Conservation (phyloP, 805 yeast species). For the Candida endomychidarum region DNA sequence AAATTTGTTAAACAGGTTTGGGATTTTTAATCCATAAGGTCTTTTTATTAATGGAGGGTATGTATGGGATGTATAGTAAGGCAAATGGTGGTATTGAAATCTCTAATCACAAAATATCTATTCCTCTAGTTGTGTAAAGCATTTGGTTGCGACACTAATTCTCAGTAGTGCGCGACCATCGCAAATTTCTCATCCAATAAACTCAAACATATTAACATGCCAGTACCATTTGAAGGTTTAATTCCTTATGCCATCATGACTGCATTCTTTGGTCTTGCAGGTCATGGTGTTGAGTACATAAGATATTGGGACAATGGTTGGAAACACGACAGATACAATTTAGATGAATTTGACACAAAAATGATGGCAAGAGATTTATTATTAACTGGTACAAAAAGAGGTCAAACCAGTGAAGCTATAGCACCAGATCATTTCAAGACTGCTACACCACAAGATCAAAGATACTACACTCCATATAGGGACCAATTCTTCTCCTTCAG, state of each 20-base stretch:
- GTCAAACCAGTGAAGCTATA: slow-evolving; percentile 60
- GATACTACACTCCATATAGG: slow-evolving; percentile 49
- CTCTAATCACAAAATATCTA: no score
- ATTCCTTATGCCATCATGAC: slow-evolving; percentile 47
- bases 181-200: slow-evolving; percentile 15
- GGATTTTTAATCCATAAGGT: slow-evolving; percentile 33
- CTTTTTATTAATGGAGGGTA: not conserved
- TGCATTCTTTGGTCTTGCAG: slow-evolving; percentile 45
- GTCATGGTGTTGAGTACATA: slow-evolving; percentile 44
- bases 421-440: slow-evolving; percentile 81
- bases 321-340: slow-evolving; percentile 46
- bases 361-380: slow-evolving; percentile 73
- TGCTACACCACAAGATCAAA: slow-evolving; percentile 28
- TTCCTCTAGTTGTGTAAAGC: no score
- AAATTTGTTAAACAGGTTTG: slow-evolving; percentile 77
- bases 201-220: slow-evolving; percentile 26
- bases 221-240: slow-evolving; percentile 49
- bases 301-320: slow-evolving; percentile 52
- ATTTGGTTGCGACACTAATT: not conserved
- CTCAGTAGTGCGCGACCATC: slow-evolving; percentile 5
- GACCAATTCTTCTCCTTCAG: slow-evolving; percentile 46
- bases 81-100: no score
- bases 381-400: slow-evolving; percentile 72
- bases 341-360: slow-evolving; percentile 44
- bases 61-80: not conserved